Evolutionary conservation across 768 basidiomycete species (phyloP).

Genomic region (Galerina sulciceps): DNA sequence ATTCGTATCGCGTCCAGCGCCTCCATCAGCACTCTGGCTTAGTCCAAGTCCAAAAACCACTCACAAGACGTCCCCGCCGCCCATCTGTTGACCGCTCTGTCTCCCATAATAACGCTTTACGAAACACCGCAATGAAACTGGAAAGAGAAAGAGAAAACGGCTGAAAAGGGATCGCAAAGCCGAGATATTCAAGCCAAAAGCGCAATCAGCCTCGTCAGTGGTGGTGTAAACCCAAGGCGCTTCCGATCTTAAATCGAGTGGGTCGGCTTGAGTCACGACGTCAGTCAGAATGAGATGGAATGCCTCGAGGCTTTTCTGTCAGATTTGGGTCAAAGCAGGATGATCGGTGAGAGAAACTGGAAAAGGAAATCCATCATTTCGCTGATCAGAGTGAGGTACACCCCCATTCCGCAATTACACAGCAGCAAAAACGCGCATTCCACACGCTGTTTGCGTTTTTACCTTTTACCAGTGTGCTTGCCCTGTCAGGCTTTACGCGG

Average conservation of each 20-base stretch:
- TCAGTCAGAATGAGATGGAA: neutral
- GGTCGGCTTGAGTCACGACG: conserved; percentile 14
- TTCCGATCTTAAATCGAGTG: conserved; percentile 3
- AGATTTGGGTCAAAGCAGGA: neutral
- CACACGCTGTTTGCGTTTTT: too few species aligned
- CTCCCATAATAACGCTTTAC: conserved; percentile 11
- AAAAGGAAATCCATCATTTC: neutral
- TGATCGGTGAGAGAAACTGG: conserved; percentile 1
- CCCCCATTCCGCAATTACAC: too few species aligned
- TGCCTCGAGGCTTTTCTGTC: neutral
- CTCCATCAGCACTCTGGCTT: neutral
- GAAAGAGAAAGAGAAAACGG: neutral
- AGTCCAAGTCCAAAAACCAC: conserved; percentile 14
- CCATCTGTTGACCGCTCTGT: conserved; percentile 41
- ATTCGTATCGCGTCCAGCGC: neutral
- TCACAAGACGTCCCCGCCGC: conserved; percentile 46
- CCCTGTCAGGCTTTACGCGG: too few species aligned
- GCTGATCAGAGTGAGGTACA: neutral
- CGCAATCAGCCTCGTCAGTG: neutral
- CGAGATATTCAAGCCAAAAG: neutral
- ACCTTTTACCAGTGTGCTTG: too few species aligned
- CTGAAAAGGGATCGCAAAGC: neutral
- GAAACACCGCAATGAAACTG: neutral
- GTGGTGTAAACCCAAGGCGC: neutral
- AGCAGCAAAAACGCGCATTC: too few species aligned